Conservation (phyloP, 2,329 filamentous ascomycete genomes). For the Talaromyces marneffei region DNA sequence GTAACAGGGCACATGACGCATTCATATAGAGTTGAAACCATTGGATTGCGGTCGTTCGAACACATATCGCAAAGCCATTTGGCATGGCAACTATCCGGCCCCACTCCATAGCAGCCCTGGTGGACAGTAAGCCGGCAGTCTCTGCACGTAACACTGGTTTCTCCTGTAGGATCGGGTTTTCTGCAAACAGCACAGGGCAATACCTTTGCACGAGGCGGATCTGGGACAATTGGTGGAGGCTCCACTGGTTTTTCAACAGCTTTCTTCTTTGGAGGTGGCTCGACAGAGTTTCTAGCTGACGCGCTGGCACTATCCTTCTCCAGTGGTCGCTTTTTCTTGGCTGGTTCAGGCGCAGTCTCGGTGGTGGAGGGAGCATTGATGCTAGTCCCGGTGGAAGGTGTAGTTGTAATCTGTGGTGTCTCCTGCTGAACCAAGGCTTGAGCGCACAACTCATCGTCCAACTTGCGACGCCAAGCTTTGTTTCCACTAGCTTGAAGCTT, state of each 20-base stretch:
- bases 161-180: slow-evolving; percentile 63
- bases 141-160: slow-evolving; percentile 70
- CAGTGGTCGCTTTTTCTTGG: slow-evolving; percentile 57
- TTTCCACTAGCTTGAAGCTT: slow-evolving; percentile 76
- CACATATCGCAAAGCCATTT: slow-evolving; percentile 98
- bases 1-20: slow-evolving; percentile 87
- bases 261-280: slow-evolving; percentile 55
- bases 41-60: slow-evolving; percentile 83
- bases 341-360: slow-evolving; percentile 42
- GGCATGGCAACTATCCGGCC: slow-evolving; percentile 53
- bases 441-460: slow-evolving; percentile 74
- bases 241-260: slow-evolving; percentile 51
- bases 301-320: slow-evolving; percentile 48
- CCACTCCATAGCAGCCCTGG: slow-evolving; percentile 85
- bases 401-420: slow-evolving; percentile 41
- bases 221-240: slow-evolving; percentile 61
- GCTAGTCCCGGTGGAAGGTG: slow-evolving; percentile 38
- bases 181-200: slow-evolving; percentile 83
- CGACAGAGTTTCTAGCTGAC: slow-evolving; percentile 39
- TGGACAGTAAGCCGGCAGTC: slow-evolving; percentile 92
- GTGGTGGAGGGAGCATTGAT: slow-evolving; percentile 29
- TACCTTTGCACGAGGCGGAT: slow-evolving; percentile 69
- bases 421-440: slow-evolving; percentile 43
- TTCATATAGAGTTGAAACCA: slow-evolving; percentile 89
- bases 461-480: slow-evolving; percentile 77